phyloP scores from a whole-genome alignment of 345 rosid genomes.

The Salix purpurea region DNA sequence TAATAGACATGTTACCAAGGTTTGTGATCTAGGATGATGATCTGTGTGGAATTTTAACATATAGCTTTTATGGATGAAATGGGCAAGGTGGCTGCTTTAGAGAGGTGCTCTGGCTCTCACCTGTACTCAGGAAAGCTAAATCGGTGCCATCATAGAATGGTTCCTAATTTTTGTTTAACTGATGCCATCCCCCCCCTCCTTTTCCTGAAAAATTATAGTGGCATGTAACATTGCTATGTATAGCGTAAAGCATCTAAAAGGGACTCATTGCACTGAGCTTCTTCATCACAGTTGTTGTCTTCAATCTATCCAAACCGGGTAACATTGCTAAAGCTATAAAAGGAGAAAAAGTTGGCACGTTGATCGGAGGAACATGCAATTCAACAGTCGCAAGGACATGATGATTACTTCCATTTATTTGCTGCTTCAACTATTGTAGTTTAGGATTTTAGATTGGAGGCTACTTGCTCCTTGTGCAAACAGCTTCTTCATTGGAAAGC shows the following conservation, averaged over 20 bases:
- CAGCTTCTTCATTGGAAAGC: not conserved
- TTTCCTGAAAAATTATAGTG: not conserved
- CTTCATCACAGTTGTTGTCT: slow-evolving; percentile 65
- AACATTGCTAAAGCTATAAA: slow-evolving; percentile 82
- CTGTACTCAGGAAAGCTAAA: not conserved
- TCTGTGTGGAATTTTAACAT: not conserved
- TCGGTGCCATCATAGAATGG: too few relatives aligned
- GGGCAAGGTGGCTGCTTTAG: too few relatives aligned
- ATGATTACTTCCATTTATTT: not conserved
- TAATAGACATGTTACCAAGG: not conserved
- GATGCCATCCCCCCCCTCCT: too few relatives aligned
- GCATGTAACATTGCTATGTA: not conserved
- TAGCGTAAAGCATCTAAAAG: not conserved
- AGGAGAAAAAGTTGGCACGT: slow-evolving; percentile 84
- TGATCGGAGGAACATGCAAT: slow-evolving; percentile 62
- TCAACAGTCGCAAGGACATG: slow-evolving; percentile 32
- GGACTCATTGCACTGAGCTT: not conserved
- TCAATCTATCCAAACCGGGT: slow-evolving; percentile 76
- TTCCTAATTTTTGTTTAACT: not conserved
- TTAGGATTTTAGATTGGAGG: not conserved
- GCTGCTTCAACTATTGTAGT: not conserved
- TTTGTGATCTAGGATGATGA: not conserved
- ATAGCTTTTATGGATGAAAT: not conserved
- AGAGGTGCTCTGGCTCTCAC: not conserved
- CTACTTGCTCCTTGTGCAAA: slow-evolving; percentile 1